phyloP scores from a whole-genome alignment of 2,329 filamentous ascomycete species.

The Aspergillus vadensis region DNA sequence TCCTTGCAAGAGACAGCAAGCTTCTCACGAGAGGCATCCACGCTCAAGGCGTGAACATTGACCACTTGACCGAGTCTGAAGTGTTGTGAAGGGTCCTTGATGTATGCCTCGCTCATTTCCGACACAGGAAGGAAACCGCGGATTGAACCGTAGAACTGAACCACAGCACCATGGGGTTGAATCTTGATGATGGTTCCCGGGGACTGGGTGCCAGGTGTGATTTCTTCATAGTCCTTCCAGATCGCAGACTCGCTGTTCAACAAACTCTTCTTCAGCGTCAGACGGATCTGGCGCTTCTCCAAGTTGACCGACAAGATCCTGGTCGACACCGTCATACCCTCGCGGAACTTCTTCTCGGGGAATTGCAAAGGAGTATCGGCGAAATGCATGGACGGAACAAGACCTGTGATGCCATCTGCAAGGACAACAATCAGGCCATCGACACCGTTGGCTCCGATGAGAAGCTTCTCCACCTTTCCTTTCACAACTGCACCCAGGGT shows the following conservation, averaged over 20 bases:
- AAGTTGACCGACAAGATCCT: conserved; percentile 80
- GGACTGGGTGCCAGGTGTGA: conserved; percentile 73
- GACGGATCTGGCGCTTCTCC: conserved; percentile 73
- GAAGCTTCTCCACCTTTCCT: conserved; percentile 79
- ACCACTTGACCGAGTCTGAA: conserved; percentile 91
- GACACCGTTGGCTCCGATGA: conserved; percentile 76
- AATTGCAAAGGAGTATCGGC: conserved; percentile 85
- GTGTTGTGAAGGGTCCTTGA: conserved; percentile 83
- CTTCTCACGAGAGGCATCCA: conserved; percentile 69
- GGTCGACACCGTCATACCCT: conserved; percentile 80
- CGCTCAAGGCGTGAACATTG: conserved; percentile 80
- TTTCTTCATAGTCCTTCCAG: conserved; percentile 74
- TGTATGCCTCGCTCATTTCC: conserved; percentile 98
- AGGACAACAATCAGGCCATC: conserved; percentile 80
- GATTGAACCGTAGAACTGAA: conserved; percentile 87
- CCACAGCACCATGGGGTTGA: conserved; percentile 74
- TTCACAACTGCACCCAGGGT: conserved; percentile 77
- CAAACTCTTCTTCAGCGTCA: conserved; percentile 92
- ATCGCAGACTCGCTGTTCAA: conserved; percentile 84
- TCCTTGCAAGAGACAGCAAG: conserved; percentile 94
- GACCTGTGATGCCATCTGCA: conserved; percentile 82
- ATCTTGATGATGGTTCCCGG: conserved; percentile 87
- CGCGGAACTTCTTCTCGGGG: conserved; percentile 93
- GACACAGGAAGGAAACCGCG: conserved; percentile 86
- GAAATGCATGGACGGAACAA: conserved; percentile 85